phyloP scores from a whole-genome alignment of 1,284 basidiomycete genomes.

The Puccinia coronata region DNA sequence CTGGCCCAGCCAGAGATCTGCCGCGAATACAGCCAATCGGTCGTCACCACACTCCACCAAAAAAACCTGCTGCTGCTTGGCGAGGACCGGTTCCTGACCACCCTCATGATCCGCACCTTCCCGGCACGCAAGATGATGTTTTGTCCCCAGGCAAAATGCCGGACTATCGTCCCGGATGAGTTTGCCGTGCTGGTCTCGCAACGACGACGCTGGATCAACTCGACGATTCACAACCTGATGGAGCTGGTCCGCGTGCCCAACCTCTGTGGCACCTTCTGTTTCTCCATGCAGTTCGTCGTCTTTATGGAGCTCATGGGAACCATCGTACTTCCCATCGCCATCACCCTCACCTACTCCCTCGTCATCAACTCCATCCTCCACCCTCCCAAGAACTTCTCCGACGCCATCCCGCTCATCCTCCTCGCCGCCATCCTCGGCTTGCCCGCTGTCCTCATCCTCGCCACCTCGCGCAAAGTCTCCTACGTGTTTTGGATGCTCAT shows the following conservation, averaged over 20 bases:
- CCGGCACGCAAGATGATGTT: conserved; percentile 97
- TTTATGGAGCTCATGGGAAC: conserved; percentile 98
- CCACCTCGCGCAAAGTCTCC: conserved; percentile 90
- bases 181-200: conserved; percentile 90
- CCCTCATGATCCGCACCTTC: conserved; percentile 90
- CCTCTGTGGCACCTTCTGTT: conserved; percentile 67
- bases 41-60: conserved; percentile 92
- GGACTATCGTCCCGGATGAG: conserved; percentile 94
- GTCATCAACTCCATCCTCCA: conserved; percentile 72
- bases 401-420: conserved; percentile 91
- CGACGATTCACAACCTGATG: conserved; percentile 98
- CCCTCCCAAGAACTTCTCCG: conserved; percentile 81
- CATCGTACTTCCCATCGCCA: conserved; percentile 90
- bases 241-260: conserved; percentile 96
- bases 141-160: conserved; percentile 89
- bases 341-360: conserved; percentile 83
- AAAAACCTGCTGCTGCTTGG: conserved; percentile 95
- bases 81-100: conserved; percentile 98
- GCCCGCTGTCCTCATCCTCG: conserved; percentile 85
- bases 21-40: conserved; percentile 91
- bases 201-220: no score
- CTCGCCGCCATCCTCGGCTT: conserved; percentile 88
- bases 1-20: conserved; percentile 97
- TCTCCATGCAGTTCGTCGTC: conserved; percentile 74
- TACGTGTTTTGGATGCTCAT: conserved; percentile 98